Evolutionary conservation across 2,329 filamentous ascomycete genomes (phyloP).

Genomic region (Aspergillus floridensis): DNA sequence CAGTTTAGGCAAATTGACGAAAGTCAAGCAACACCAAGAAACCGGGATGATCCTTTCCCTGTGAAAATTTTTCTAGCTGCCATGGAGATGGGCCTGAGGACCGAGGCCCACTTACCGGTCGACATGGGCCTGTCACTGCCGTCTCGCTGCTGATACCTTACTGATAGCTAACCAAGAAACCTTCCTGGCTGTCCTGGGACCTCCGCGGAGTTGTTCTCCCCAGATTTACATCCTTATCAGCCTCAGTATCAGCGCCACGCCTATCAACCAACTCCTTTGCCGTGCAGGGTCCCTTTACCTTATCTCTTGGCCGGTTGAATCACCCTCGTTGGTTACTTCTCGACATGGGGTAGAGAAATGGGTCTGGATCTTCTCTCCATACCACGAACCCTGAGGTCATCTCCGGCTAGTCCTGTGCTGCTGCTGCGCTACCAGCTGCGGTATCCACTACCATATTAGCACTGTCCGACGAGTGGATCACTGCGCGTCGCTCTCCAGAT

Average conservation of each 20-base stretch:
- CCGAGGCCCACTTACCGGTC: background rate
- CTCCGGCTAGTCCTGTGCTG: background rate
- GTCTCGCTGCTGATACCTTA: background rate
- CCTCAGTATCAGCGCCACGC: constrained; percentile 3
- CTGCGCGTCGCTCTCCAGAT: background rate
- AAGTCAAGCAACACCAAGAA: background rate
- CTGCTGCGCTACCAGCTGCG: background rate
- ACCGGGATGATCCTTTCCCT: background rate
- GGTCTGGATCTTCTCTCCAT: constrained; percentile 2
- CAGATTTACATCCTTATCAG: constrained; percentile 3
- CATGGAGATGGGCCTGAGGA: background rate
- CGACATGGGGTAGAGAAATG: background rate
- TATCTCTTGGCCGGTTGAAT: background rate
- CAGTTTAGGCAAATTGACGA: background rate
- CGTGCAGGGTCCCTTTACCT: constrained; percentile 5
- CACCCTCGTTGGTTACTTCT: background rate
- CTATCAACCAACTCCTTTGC: background rate
- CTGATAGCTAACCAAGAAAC: background rate
- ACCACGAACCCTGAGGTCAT: constrained; percentile 8
- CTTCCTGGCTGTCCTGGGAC: background rate
- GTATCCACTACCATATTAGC: constrained; percentile 4
- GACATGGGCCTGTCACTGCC: background rate
- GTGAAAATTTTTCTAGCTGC: background rate
- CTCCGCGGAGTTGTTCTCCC: constrained; percentile 4
- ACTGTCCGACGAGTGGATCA: background rate